These are phyloP conservation scores for Dichomitus squalens DNA, from an alignment of 1,284 basidiomycete species.

Conservation along the genomic window DNA sequence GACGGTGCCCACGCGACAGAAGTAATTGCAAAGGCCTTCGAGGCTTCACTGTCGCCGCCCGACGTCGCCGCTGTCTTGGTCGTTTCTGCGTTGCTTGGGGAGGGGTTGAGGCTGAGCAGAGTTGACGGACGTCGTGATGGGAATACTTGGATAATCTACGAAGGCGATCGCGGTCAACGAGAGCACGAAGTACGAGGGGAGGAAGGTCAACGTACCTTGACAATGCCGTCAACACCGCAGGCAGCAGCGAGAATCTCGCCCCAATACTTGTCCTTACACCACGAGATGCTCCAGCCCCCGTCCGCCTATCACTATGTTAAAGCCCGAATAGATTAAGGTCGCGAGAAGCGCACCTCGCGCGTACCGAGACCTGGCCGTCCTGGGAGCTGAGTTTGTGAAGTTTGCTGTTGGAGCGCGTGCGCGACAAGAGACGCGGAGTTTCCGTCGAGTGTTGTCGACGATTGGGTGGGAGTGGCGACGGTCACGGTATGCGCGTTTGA, in stretches of 20 bases:
- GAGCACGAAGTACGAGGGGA: background rate
- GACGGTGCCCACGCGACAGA: constrained; percentile 90
- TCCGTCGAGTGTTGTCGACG: constrained; percentile 53
- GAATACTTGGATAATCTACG: constrained; percentile 60
- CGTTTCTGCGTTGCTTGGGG: constrained; percentile 22
- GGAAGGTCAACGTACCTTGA: constrained; percentile 66
- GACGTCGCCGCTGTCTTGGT: background rate
- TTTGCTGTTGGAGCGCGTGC: constrained; percentile 62
- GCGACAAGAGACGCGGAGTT: constrained; percentile 60
- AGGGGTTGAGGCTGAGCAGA: constrained; percentile 37
- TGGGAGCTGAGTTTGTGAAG: constrained; percentile 43
- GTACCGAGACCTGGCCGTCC: constrained; percentile 58
- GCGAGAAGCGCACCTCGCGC: constrained; percentile 46
- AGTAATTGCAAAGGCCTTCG: constrained; percentile 64
- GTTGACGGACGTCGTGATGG: constrained; percentile 48
- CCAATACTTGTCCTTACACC: constrained; percentile 95
- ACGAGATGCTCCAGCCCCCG: constrained; percentile 90
- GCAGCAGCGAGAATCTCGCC: constrained; percentile 83
- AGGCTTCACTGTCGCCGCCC: constrained; percentile 32
- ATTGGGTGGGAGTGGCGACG: constrained; percentile 70
- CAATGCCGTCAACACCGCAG: constrained; percentile 68
- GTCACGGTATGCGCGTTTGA: constrained; percentile 53
- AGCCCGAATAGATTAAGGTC: background rate
- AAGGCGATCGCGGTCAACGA: background rate
- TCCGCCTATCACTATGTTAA: constrained; percentile 49